Conservation (phyloP, 1,139 yeast genomes). For the Trichomonascaceae sp. region DNA sequence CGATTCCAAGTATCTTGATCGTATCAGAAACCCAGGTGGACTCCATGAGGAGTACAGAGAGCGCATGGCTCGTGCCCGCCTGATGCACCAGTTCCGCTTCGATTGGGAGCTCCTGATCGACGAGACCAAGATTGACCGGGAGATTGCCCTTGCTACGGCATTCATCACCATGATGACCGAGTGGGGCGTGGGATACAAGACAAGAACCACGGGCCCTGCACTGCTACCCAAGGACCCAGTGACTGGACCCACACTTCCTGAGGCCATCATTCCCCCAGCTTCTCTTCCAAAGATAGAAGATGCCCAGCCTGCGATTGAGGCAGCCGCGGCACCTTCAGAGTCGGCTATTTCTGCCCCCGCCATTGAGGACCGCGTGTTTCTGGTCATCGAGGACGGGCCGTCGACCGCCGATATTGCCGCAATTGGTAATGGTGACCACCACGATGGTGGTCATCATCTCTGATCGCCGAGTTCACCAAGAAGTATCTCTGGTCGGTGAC, state of each 20-base stretch:
- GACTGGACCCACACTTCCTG: not conserved
- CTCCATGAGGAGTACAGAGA: constrained; percentile 41
- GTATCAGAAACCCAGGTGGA: constrained; percentile 40
- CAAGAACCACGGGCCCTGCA: constrained; percentile 45
- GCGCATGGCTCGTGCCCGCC: constrained; percentile 40
- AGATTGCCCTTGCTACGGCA: constrained; percentile 42
- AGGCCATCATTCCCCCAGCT: not conserved
- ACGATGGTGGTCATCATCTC: too few relatives aligned
- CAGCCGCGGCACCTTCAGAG: too few relatives aligned
- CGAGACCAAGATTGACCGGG: constrained; percentile 33
- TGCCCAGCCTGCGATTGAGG: too few relatives aligned
- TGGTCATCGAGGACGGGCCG: too few relatives aligned
- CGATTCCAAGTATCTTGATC: constrained; percentile 38
- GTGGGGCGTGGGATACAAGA: constrained; percentile 45
- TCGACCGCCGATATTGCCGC: too few relatives aligned
- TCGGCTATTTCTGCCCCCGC: too few relatives aligned
- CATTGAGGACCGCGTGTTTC: not conserved
- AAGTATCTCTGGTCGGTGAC: too few relatives aligned
- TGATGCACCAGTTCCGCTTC: constrained; percentile 45
- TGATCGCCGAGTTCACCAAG: too few relatives aligned
- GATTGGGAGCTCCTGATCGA: constrained; percentile 48
- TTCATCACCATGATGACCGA: constrained; percentile 50
- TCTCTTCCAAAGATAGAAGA: too few relatives aligned
- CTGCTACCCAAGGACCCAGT: constrained; percentile 11
- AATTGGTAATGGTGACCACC: too few relatives aligned